A percentile compares a stretch with the other conserved stretches of the same genome.
Evolutionary conservation across 192 early-diverging fungal species (phyloP).

Genomic region (Entrophospora sp.): DNA sequence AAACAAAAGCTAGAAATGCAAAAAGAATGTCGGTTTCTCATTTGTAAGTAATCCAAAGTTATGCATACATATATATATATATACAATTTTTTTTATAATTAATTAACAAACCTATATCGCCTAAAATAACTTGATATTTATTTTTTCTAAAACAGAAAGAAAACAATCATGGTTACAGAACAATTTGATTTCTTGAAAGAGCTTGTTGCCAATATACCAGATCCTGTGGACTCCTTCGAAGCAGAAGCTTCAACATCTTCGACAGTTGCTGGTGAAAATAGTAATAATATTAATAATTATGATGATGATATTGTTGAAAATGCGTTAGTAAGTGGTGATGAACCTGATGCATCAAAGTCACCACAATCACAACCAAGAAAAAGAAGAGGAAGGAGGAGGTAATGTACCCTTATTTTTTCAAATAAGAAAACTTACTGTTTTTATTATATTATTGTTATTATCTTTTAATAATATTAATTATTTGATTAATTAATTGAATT

Average conservation of each 20-base stretch:
- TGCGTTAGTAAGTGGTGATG: not conserved
- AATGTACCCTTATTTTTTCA: too few species aligned
- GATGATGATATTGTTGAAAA: not conserved
- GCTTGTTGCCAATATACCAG: conserved; percentile 73
- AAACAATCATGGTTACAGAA: conserved; percentile 70
- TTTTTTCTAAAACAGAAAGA: conserved; percentile 54
- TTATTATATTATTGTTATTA: too few species aligned
- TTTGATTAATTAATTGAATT: too few species aligned
- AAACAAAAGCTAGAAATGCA: conserved; percentile 66
- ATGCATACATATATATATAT: not conserved
- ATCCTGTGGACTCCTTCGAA: conserved; percentile 37
- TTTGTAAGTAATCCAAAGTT: conserved; percentile 48
- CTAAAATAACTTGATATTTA: too few species aligned
- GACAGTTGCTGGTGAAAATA: not conserved
- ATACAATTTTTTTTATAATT: too few species aligned
- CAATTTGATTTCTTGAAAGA: conserved; percentile 94
- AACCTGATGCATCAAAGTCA: not conserved
- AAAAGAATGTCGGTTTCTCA: conserved; percentile 83
- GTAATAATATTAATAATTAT: not conserved
- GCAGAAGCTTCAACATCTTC: conserved; percentile 4
- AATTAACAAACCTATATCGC: too few species aligned
- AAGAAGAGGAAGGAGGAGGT: conserved; percentile 10
- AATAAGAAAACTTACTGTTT: too few species aligned
- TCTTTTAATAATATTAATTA: too few species aligned
- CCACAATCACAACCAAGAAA: conserved; percentile 13